Base-by-base conservation (phyloP, 1,284 basidiomycete species). In the Ceratobasidium papillatum region DNA sequence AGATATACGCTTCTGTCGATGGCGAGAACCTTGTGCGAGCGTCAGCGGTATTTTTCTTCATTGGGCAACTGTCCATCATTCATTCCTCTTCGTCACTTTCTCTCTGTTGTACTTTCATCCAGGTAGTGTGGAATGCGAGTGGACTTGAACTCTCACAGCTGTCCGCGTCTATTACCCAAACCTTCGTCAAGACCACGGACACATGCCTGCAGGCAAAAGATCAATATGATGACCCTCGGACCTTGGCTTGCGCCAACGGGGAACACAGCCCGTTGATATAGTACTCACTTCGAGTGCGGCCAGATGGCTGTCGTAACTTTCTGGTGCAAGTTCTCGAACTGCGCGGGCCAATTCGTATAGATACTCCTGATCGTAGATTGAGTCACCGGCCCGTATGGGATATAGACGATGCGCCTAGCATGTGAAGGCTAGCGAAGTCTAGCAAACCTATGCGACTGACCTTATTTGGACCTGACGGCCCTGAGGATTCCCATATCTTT, bases 391-490 rank as follows among this genome's bases (percentile, higher is more conserved):
- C 22, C 25, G 8, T 51, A 22, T 36, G 47, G 27, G 36, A 17
- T 30, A 30, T 32, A 36, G 32, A 34, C 7, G 38, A 62, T 45
- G 41, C 61, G 61, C 43, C 25, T 45, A 47, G 43, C 61, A 63
- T 47, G 61, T 63, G 61, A 63, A 63, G 61, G 41, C 41, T 45
- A 34, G 61, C 19, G 56, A 72, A 54, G 54, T 75, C 47, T 25
- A 65, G 45, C 25, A 19, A 22, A 30, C 27, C 11, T 51, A 45
- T 59, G 19, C 27, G 27, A 74, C 77, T 34, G 62, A 89, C 92
- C 85, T 94, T 94, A 83, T 96, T 96, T 1, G 84, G 87, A 0
- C 95, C 95, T 0, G 94, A 95, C 0, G 94, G 94, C 0, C 94
- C 94, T 0, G 88, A 85, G 0, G 91, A 91, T 32, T 82, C 82